Conservation (phyloP, 257 asterid species). For the Anisodus acutangulus region DNA sequence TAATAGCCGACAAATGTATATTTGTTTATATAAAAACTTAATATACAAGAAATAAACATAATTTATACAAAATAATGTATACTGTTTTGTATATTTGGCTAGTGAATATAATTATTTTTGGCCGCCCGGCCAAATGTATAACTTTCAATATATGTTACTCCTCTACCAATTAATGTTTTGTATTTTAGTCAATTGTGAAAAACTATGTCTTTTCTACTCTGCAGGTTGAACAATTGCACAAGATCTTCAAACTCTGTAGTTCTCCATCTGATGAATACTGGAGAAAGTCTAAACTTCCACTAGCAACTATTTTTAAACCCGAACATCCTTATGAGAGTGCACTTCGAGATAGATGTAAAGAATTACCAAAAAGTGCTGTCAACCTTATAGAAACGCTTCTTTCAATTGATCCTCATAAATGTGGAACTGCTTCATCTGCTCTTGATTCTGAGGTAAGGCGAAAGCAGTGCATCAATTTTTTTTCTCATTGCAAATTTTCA, state of each 20-base stretch:
- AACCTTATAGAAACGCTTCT: constrained; percentile 70
- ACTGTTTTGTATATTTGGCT: no score
- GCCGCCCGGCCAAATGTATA: no score
- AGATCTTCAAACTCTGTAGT: constrained; percentile 88
- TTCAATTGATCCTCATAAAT: constrained; percentile 67
- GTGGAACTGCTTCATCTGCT: constrained; percentile 78
- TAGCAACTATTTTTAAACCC: constrained; percentile 87
- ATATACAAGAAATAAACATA: no score
- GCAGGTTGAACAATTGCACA: constrained; percentile 95
- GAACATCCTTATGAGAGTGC: constrained; percentile 79
- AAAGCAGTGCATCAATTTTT: neutral
- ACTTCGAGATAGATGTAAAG: constrained; percentile 78
- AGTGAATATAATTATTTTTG: no score
- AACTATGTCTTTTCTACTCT: neutral
- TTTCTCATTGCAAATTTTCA: neutral
- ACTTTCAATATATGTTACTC: no score
- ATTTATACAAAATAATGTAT: no score
- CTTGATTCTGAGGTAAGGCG: constrained; percentile 65
- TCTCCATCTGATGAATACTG: constrained; percentile 85
- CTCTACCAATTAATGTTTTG: neutral
- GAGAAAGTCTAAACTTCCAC: constrained; percentile 71
- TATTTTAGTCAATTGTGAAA: neutral
- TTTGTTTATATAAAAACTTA: no score
- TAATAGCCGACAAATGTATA: no score
- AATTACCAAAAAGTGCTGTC: constrained; percentile 74